Conservation (phyloP, 805 yeast species). For the Cyberlindnera japonica region DNA sequence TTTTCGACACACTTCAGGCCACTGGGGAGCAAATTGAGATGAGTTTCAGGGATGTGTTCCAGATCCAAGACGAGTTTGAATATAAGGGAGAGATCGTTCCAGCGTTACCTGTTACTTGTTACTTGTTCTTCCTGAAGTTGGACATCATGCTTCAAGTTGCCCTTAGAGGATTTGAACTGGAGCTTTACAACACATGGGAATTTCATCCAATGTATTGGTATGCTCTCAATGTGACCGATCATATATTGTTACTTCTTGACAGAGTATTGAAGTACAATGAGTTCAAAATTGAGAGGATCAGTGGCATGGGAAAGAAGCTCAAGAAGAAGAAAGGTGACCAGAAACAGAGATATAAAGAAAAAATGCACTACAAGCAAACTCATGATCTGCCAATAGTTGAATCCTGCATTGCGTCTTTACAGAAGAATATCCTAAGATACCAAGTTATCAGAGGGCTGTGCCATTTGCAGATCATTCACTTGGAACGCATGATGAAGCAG, state of each 20-base stretch:
- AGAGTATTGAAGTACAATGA: slow-evolving; percentile 33
- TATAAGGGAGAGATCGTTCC: slow-evolving; percentile 28
- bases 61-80: slow-evolving; percentile 30
- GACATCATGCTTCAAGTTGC: slow-evolving; percentile 69
- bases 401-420: slow-evolving; percentile 1
- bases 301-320: slow-evolving; percentile 35
- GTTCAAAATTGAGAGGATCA: slow-evolving; percentile 32
- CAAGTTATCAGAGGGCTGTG: slow-evolving; percentile 29
- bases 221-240: slow-evolving; percentile 47
- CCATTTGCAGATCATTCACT: slow-evolving; percentile 33
- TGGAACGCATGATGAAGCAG: slow-evolving; percentile 26
- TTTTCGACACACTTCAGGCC: slow-evolving; percentile 83
- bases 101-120: slow-evolving; percentile 66
- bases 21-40: slow-evolving; percentile 63
- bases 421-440: slow-evolving; percentile 12
- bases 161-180: slow-evolving; percentile 70
- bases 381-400: slow-evolving; percentile 36
- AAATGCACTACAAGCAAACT: slow-evolving; percentile 32
- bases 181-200: slow-evolving; percentile 71
- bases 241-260: slow-evolving; percentile 39
- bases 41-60: slow-evolving; percentile 33
- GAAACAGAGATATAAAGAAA: slow-evolving; percentile 37
- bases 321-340: slow-evolving; percentile 52
- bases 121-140: slow-evolving; percentile 64
- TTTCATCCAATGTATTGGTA: slow-evolving; percentile 66